Conservation (phyloP, 345 rosid genomes). For the Kandelia obovata region DNA sequence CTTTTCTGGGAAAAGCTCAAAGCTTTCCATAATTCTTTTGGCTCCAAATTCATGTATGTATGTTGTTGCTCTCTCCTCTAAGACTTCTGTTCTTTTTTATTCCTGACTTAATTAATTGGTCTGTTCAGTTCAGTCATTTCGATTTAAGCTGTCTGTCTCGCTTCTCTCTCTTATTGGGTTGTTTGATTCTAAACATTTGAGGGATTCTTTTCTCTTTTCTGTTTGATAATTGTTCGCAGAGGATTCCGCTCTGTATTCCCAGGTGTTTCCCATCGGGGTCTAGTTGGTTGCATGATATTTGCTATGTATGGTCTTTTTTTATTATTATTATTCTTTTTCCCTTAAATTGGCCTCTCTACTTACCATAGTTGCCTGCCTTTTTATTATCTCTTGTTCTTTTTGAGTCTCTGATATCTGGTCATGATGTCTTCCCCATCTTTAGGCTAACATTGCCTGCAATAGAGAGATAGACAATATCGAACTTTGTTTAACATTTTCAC, state of each 20-base stretch:
- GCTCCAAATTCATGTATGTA: constrained; percentile 48
- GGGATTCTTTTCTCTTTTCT: not conserved
- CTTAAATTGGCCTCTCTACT: not conserved
- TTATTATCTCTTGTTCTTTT: no score
- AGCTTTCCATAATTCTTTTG: constrained; percentile 46
- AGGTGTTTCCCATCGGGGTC: not conserved
- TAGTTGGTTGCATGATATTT: no score
- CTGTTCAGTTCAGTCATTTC: no score
- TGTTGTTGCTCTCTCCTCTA: constrained; percentile 14
- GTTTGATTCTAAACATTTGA: no score
- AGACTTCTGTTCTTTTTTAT: not conserved
- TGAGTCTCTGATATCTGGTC: not conserved
- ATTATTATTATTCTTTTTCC: no score
- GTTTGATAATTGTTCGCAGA: not conserved
- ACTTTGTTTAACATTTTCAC: no score
- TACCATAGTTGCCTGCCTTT: not conserved
- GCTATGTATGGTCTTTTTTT: no score
- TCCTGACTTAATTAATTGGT: not conserved
- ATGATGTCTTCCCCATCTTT: not conserved
- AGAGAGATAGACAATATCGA: no score
- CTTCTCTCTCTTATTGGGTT: not conserved
- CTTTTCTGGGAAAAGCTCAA: constrained; percentile 75
- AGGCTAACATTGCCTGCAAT: no score
- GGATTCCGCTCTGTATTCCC: not conserved
- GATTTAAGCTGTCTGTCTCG: not conserved